Conservation (phyloP, 2,329 filamentous ascomycete genomes). For the Trichoderma polysporum region DNA sequence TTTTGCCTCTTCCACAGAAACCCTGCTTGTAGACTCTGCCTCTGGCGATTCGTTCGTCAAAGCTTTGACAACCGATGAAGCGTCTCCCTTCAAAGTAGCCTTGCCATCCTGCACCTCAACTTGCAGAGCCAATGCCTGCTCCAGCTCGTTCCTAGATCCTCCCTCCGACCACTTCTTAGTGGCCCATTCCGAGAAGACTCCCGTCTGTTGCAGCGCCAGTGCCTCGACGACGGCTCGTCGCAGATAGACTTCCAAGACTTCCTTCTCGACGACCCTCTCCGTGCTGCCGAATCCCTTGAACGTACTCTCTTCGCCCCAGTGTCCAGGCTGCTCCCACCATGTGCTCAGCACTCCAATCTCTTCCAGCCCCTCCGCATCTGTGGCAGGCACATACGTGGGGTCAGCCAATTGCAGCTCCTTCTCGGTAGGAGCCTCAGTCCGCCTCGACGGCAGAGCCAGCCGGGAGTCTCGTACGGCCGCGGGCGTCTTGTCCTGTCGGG, state of each 20-base stretch:
- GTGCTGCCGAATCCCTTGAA: constrained; percentile 46
- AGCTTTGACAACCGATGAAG: constrained; percentile 34
- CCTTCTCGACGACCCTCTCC: constrained; percentile 43
- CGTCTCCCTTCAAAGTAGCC: constrained; percentile 41
- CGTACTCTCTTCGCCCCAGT: constrained; percentile 50
- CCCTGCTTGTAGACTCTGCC: constrained; percentile 27
- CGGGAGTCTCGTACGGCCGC: constrained; percentile 31
- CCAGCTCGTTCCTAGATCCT: constrained; percentile 34
- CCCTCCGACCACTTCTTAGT: constrained; percentile 35
- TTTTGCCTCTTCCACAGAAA: constrained; percentile 42
- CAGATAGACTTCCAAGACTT: constrained; percentile 48
- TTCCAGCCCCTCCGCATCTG: constrained; percentile 45
- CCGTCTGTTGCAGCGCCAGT: constrained; percentile 42
- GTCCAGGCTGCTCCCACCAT: constrained; percentile 56
- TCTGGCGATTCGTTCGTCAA: constrained; percentile 34
- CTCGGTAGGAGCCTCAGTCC: constrained; percentile 37
- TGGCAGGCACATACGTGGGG: constrained; percentile 49
- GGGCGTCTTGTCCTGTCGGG: constrained; percentile 28
- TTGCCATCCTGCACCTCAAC: constrained; percentile 44
- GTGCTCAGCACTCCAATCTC: constrained; percentile 46
- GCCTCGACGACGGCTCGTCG: constrained; percentile 55
- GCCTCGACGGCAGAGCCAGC: constrained; percentile 35
- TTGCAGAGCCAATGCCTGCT: constrained; percentile 37
- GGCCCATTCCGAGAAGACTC: constrained; percentile 33
- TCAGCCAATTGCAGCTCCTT: constrained; percentile 33